Evolutionary conservation across 495 filamentous ascomycete species (phyloP).

Genomic region (Hypoxylon fuscum): DNA sequence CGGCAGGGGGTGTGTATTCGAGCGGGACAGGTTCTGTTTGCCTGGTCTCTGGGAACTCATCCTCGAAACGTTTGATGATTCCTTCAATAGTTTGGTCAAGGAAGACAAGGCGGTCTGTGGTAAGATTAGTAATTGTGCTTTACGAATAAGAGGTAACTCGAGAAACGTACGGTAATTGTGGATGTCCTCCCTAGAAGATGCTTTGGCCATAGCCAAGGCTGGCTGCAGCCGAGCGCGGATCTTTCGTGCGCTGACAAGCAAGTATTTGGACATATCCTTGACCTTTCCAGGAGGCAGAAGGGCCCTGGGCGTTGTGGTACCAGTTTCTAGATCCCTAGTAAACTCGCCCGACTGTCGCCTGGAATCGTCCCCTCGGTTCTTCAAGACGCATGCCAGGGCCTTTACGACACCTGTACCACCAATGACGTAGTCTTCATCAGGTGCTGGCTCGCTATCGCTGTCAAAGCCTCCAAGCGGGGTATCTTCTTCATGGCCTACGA

Average conservation of each 20-base stretch:
- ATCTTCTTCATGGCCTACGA: constrained; percentile 71
- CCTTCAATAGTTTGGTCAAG: constrained; percentile 86
- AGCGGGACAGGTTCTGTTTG: constrained; percentile 54
- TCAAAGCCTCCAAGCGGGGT: constrained; percentile 59
- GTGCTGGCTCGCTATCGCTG: constrained; percentile 74
- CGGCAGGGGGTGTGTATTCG: constrained; percentile 46
- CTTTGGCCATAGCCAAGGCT: constrained; percentile 77
- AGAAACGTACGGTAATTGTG: constrained; percentile 76
- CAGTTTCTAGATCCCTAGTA: constrained; percentile 50
- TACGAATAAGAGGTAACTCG: background rate
- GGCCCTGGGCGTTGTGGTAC: constrained; percentile 21
- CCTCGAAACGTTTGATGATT: constrained; percentile 95
- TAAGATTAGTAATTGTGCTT: constrained; percentile 37
- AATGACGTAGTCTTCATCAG: constrained; percentile 94
- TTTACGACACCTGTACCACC: constrained; percentile 96
- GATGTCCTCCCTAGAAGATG: constrained; percentile 60
- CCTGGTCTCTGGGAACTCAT: constrained; percentile 92
- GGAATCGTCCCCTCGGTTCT: constrained; percentile 72
- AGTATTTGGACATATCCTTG: constrained; percentile 89
- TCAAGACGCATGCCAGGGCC: constrained; percentile 87
- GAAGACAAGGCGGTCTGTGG: constrained; percentile 80
- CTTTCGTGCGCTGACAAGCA: constrained; percentile 85
- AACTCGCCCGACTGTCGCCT: constrained; percentile 58
- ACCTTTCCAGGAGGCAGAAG: constrained; percentile 67
- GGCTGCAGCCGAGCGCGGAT: constrained; percentile 86